Conservation (phyloP, 495 filamentous ascomycete genomes). For the Penicillium ucsense region DNA sequence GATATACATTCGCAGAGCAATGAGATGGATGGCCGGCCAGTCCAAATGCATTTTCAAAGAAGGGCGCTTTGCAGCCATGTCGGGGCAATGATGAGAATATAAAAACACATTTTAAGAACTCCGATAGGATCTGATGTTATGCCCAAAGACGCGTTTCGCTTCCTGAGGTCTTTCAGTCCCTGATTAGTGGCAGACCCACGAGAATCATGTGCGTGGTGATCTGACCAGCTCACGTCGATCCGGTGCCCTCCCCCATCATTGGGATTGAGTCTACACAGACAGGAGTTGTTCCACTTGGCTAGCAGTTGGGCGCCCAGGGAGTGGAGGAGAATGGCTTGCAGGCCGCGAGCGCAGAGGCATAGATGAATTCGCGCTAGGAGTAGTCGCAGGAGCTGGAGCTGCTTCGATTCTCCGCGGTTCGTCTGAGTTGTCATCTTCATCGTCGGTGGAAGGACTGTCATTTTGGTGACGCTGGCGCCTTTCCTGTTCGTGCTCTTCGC, state of each 20-base stretch:
- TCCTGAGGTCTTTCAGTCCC: too few species aligned
- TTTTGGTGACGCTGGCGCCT: conserved; percentile 25
- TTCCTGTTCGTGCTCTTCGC: conserved; percentile 26
- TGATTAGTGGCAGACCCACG: too few species aligned
- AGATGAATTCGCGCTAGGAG: conserved; percentile 1
- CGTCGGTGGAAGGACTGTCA: conserved; percentile 30
- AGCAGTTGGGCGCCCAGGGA: conserved; percentile 6
- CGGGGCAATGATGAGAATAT: too few species aligned
- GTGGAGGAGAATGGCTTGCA: conserved; percentile 5
- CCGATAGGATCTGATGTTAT: too few species aligned
- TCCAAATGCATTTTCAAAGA: too few species aligned
- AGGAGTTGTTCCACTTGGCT: conserved; percentile 4
- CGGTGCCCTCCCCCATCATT: neutral
- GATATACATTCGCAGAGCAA: too few species aligned
- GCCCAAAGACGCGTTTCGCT: too few species aligned
- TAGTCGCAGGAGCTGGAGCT: conserved; percentile 3
- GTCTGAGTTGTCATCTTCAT: conserved; percentile 28
- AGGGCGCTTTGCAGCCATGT: too few species aligned
- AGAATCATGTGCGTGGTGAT: too few species aligned
- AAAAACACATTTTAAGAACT: too few species aligned
- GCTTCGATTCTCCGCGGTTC: conserved; percentile 27
- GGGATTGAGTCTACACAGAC: neutral
- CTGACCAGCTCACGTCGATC: too few species aligned
- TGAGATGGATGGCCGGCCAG: too few species aligned
- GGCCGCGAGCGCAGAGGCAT: conserved; percentile 13